Percentiles rank a stretch among this genome's conserved stretches.
These are phyloP conservation scores for Chamaecrista fasciculata DNA, from an alignment of 306 rosid genomes.

Conservation along the genomic window DNA sequence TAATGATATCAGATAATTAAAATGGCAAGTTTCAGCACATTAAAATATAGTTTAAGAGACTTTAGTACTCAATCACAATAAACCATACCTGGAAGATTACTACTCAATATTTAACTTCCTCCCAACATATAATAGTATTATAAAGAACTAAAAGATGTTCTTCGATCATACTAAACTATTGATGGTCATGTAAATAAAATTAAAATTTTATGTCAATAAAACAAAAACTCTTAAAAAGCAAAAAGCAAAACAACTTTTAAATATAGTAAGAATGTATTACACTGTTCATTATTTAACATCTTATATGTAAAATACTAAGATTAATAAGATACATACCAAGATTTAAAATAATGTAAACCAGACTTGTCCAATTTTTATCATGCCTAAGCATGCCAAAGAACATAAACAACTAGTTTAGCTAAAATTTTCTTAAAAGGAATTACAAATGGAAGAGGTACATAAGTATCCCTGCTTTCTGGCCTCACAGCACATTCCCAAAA, in stretches of 20 bases:
- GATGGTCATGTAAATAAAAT: neutral
- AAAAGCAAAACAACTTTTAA: too few species aligned
- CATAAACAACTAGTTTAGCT: neutral
- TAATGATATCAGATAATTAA: slow-evolving; percentile 16
- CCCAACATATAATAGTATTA: neutral
- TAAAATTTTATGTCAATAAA: neutral
- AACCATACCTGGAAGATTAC: neutral
- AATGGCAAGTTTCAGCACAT: neutral
- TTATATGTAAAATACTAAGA: too few species aligned
- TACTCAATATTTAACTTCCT: neutral
- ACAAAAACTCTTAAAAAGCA: too few species aligned
- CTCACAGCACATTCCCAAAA: neutral
- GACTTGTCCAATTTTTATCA: neutral
- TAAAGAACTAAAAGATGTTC: neutral
- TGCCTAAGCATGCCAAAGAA: neutral
- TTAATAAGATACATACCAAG: neutral
- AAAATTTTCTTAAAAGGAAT: neutral
- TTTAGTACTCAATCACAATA: neutral
- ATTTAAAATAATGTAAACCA: neutral
- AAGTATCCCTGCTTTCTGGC: neutral
- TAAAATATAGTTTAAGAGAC: neutral
- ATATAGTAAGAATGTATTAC: slow-evolving; percentile 1
- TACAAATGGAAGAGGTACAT: neutral
- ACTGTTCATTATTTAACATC: neutral
- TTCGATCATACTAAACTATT: neutral